Evolutionary conservation across 2,329 filamentous ascomycete genomes (phyloP), one percentile per base, ranked within the genome.

Genomic region (Neonectria coccinea): DNA sequence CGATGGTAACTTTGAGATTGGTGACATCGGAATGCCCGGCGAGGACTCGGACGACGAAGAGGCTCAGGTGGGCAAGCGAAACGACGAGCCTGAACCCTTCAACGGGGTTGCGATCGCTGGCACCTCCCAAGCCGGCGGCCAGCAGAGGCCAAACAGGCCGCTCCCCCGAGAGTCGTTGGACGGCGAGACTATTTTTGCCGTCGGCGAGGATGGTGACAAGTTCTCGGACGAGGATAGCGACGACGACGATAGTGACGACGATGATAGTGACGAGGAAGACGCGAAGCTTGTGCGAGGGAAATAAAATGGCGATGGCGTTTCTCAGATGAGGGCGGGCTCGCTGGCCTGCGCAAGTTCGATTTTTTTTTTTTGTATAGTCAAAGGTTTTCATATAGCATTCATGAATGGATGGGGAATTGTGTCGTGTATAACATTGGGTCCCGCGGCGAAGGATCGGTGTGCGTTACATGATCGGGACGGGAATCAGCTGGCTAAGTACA

Each of bases 141-240:
- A 76, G 27, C 70, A 63, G 39, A 59, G 70, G 44, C 59, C 70
- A 20, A 68, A 59, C 22, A 68, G 77, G 47, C 74, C 63, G 78
- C 87, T 72, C 83, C 81, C 81, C 16, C 81, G 86, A 16, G 84
- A 87, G 61, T 88, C 86, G 2, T 77, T 88, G 36, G 94, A 98
- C 67, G 94, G 94, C 11, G 96, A 98, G 81, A 97, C 94, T 0
- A 97, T 98, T 67, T 98, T 98, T 74, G 95, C 95, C 1, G 92
- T 98, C 11, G 95, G 94, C 11, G 94, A 97, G 73, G 91, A 91
- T 59, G 88, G 83, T 1, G 93, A 96, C 75, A 93, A 91, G 76
- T 95, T 94, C 84, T 93, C 91, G 16, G 92, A 93, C 61, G 91
- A 92, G 60, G 91, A 90, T 20, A 78, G 74, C 59, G 78, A 78